Evolutionary conservation across 2,329 filamentous ascomycete genomes (phyloP), one percentile per base, ranked within the genome.

Genomic region (Fusarium circinatum): DNA sequence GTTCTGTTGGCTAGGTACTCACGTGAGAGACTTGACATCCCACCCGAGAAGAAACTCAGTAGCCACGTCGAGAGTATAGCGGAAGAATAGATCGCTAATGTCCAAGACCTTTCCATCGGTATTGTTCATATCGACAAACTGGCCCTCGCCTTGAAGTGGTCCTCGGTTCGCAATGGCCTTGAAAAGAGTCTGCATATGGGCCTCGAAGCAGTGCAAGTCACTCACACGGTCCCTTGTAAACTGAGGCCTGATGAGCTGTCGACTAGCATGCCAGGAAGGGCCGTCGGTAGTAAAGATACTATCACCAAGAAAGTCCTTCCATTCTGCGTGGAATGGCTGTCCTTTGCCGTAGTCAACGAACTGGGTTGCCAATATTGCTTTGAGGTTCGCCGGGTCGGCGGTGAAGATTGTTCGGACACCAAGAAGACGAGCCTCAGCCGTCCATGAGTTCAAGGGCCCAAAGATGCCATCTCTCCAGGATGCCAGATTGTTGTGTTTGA

Each of bases 271-370:
- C 95, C 95, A 98, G 59, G 87, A 83, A 32, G 90, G 85, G 18
- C 93, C 92, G 79, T 98, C 95, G 0, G 94, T 97, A 13, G 91
- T 91, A 82, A 94, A 94, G 85, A 94, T 94, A 83, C 90, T 80
- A 76, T 94, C 88, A 30, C 93, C 93, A 26, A 97, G 84, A 72
- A 94, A 97, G 20, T 91, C 89, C 65, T 89, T 86, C 92, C 93
- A 97, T 58, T 95, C 92, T 14, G 82, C 76, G 76, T 95, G 92
- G 83, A 97, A 97, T 28, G 86, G 82, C 70, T 90, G 83, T 12
- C 95, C 94, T 80, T 98, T 95, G 76, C 95, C 95, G 79, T 91
- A 98, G 79, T 97, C 93, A 45, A 75, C 63, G 79, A 98, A 98
- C 79, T 98, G 94, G 3, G 92, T 93, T 1, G 95, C 93, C n/a